Base-by-base conservation (phyloP, 805 yeast species). In the Starmerella riodocensis region DNA sequence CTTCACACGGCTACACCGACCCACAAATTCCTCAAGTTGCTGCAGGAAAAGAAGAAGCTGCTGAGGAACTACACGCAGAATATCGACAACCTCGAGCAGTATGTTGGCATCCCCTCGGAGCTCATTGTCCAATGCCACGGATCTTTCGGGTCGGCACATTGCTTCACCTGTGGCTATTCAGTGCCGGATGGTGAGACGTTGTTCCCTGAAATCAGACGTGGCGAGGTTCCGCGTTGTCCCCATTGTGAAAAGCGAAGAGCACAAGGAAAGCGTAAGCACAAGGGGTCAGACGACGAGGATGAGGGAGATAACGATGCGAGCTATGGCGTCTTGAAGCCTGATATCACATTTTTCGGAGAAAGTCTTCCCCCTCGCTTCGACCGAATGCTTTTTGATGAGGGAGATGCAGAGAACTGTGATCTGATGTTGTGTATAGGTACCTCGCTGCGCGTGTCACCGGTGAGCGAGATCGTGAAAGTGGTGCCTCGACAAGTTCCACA, bases 291-390 rank as follows among this genome's bases (percentile, higher is more conserved):
- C 20, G 51, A 50, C 24, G 57, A 54, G 17, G 58, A 53, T 3
- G 54, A 53, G 12, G 56, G 52, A 9, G 55, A 50, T 3, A 52
- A 51, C 16, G 50, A 41, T 6, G 40, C 45, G 9, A 72, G 50
- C 69, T 79, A 7, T 73, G 95, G 94, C 13, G 88, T 84, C 3
- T 68, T 82, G 70, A 85, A 86, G 56, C 96, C 96, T 0, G 93
- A 85, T 55, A 85, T 85, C 45, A 84, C 94, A 0, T 85, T 85
- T 54, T 85, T 85, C 50, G 94, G 94, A 13, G 95, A 85, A 57
- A 73, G 76, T 13, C 63, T 85, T 42, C 94, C 95, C 1, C 64
- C 65, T 12, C 59, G 66, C 34, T 85, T 78, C 53, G 86, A 83
- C 50, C 67, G 69, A 33, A 56, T 64, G 23, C 52, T 65, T 12